Evolutionary conservation across 345 rosid genomes (phyloP).

Genomic region (Rhizophora apiculata): DNA sequence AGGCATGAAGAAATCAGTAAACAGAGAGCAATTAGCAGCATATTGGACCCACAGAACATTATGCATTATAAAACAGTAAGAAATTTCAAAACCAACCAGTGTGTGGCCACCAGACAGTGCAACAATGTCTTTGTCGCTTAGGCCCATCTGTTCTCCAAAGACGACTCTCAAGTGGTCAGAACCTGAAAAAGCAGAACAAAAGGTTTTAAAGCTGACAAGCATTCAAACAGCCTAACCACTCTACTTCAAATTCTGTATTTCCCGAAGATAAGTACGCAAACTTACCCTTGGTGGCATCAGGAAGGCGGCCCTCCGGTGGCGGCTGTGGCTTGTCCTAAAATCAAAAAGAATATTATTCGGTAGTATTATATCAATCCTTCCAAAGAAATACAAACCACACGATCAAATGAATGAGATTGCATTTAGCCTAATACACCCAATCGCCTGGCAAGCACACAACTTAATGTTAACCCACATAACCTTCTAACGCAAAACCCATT

Average conservation of each 20-base stretch:
- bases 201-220: not conserved
- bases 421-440: too few species aligned
- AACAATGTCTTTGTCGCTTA: conserved; percentile 85
- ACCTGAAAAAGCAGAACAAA: conserved; percentile 30
- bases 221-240: not conserved
- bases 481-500: too few species aligned
- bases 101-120: conserved; percentile 96
- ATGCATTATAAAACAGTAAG: too few species aligned
- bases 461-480: too few species aligned
- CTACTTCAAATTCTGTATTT: not conserved
- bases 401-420: too few species aligned
- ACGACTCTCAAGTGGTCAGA: conserved; percentile 79
- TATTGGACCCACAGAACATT: too few species aligned
- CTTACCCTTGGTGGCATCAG: conserved; percentile 86
- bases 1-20: not conserved
- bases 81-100: conserved; percentile 43
- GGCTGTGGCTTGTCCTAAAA: conserved; percentile 84
- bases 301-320: conserved; percentile 98
- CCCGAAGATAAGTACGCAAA: not conserved
- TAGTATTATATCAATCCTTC: not conserved
- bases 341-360: not conserved
- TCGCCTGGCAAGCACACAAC: too few species aligned
- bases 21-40: too few species aligned
- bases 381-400: not conserved
- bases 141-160: conserved; percentile 69